Percentiles rank a stretch among this genome's conserved stretches.
phyloP scores from a whole-genome alignment of 345 rosid species.

The Dovyalis caffra region DNA sequence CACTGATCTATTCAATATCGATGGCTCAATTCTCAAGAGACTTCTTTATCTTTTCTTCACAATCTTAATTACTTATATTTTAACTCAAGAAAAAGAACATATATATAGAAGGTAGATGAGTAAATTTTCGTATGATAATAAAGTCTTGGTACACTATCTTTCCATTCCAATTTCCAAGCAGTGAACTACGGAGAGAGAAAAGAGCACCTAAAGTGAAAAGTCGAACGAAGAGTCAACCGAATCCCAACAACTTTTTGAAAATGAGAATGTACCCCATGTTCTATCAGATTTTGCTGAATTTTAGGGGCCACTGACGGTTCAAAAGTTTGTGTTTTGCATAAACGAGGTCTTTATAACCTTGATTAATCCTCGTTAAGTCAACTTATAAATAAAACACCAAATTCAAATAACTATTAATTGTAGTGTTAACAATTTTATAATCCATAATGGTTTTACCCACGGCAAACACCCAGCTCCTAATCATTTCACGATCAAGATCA shows the following conservation, averaged over 20 bases:
- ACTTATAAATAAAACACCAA: background rate
- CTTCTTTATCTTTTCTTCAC: background rate
- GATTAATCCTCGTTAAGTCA: background rate
- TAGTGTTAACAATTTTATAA: background rate
- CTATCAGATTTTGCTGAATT: background rate
- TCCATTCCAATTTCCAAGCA: too few species aligned
- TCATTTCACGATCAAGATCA: background rate
- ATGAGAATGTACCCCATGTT: background rate
- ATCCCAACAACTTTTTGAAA: background rate
- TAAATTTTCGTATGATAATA: too few species aligned
- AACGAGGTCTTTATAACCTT: background rate
- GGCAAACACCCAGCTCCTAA: background rate
- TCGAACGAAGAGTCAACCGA: too few species aligned
- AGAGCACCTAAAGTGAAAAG: too few species aligned
- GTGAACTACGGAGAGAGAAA: too few species aligned
- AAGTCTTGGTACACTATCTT: too few species aligned
- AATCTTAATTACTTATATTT: background rate
- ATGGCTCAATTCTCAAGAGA: conserved; percentile 4
- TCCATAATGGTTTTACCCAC: background rate
- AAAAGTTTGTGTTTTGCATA: background rate
- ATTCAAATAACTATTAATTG: background rate
- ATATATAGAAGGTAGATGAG: background rate
- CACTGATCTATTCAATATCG: background rate
- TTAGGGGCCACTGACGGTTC: background rate
- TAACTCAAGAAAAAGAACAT: too few species aligned